These are phyloP conservation scores for Colletotrichum higginsianum DNA, from an alignment of 2,329 filamentous ascomycete genomes.

Conservation along the genomic window DNA sequence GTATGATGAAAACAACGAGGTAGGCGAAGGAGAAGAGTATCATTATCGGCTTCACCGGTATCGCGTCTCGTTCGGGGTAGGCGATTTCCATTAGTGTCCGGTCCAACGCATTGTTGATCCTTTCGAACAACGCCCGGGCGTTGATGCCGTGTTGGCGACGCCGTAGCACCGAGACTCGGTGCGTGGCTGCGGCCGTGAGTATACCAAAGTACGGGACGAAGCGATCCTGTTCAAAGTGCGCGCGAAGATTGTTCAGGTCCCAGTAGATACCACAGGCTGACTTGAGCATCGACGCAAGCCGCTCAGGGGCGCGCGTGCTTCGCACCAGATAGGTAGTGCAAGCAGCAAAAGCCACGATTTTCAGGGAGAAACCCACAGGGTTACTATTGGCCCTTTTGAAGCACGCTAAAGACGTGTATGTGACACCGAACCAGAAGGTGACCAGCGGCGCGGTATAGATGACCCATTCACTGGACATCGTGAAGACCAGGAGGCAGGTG, in stretches of 20 bases:
- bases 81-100: constrained; percentile 29
- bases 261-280: constrained; percentile 61
- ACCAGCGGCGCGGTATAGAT: constrained; percentile 71
- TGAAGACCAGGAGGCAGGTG: constrained; percentile 65
- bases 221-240: constrained; percentile 66
- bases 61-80: constrained; percentile 35
- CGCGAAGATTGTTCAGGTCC: constrained; percentile 64
- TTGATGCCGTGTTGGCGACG: constrained; percentile 34
- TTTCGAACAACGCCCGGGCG: constrained; percentile 21
- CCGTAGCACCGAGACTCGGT: constrained; percentile 47
- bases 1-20: constrained; percentile 33
- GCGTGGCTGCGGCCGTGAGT: constrained; percentile 60
- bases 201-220: constrained; percentile 72
- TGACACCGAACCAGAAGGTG: constrained; percentile 74
- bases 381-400: constrained; percentile 59
- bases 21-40: constrained; percentile 33
- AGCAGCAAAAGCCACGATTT: constrained; percentile 62
- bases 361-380: constrained; percentile 59
- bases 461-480: constrained; percentile 68
- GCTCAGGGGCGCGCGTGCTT: constrained; percentile 30
- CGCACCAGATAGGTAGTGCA: constrained; percentile 44
- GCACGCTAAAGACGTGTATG: constrained; percentile 66
- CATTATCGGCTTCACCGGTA: constrained; percentile 39
- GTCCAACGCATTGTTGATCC: constrained; percentile 34
- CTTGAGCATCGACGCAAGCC: constrained; percentile 28